Percentiles rank a stretch among this genome's conserved stretches.
Conservation (phyloP, 2,329 filamentous ascomycete genomes). For the Epichloe scottii region DNA sequence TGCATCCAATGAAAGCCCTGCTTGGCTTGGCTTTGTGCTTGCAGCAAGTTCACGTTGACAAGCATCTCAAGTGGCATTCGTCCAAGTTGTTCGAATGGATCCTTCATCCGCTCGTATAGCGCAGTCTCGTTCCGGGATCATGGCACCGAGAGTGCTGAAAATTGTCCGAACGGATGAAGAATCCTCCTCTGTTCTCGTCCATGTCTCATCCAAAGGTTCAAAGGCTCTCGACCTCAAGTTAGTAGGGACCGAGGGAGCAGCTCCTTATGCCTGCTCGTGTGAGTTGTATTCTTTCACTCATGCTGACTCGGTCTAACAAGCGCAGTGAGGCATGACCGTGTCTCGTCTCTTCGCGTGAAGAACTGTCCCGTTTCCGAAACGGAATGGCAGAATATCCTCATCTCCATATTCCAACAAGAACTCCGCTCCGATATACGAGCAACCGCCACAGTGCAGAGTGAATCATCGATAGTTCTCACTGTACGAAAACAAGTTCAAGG, state of each 20-base stretch:
- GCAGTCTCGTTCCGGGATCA: slow-evolving; percentile 4
- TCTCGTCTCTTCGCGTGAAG: slow-evolving; percentile 38
- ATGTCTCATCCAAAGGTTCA: slow-evolving; percentile 38
- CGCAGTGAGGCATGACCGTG: slow-evolving; percentile 43
- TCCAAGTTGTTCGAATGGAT: not conserved
- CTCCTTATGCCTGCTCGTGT: slow-evolving; percentile 46
- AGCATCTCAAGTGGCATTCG: too few relatives aligned
- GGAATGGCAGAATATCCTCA: slow-evolving; percentile 57
- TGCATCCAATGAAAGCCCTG: not conserved
- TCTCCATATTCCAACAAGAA: slow-evolving; percentile 40
- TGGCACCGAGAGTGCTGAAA: slow-evolving; percentile 35
- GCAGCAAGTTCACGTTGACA: too few relatives aligned
- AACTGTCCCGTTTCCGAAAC: slow-evolving; percentile 41
- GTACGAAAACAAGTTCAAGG: slow-evolving; percentile 54
- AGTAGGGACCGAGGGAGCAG: slow-evolving; percentile 54
- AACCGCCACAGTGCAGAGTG: slow-evolving; percentile 43
- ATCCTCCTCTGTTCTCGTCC: slow-evolving; percentile 45
- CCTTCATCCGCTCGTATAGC: not conserved
- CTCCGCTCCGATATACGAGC: slow-evolving; percentile 42
- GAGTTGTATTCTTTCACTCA: slow-evolving; percentile 18
- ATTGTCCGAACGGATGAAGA: slow-evolving; percentile 43
- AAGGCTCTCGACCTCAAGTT: slow-evolving; percentile 52
- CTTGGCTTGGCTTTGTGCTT: not conserved
- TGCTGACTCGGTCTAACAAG: not conserved
- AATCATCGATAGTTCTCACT: slow-evolving; percentile 42